Evolutionary conservation across 345 rosid genomes (phyloP).

Genomic region (Gossypium mustelinum): DNA sequence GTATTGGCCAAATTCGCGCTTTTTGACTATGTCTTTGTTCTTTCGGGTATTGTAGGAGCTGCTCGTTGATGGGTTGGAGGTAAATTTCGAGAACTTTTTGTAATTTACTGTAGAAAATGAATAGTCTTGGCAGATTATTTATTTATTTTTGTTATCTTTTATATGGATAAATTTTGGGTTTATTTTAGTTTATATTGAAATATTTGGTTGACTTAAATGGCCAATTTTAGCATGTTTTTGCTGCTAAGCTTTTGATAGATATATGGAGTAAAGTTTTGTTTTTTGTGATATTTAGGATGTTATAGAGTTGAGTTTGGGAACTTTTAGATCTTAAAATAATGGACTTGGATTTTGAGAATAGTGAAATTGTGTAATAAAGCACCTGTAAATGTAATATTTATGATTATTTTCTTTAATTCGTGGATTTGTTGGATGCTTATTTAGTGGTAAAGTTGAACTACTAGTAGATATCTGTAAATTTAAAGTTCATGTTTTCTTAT

Average conservation of each 20-base stretch:
- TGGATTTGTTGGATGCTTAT: too few species aligned
- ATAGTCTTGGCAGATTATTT: not conserved
- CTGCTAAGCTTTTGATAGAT: not conserved
- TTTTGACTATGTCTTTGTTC: not conserved
- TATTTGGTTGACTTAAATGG: not conserved
- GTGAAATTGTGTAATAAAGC: too few species aligned
- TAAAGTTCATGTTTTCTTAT: too few species aligned
- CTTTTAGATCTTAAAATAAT: not conserved
- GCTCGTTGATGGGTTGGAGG: conserved; percentile 14
- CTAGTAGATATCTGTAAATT: too few species aligned
- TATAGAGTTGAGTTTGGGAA: too few species aligned
- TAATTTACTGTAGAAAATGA: not conserved
- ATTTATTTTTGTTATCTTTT: not conserved
- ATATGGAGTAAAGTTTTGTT: not conserved
- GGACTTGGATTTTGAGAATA: too few species aligned
- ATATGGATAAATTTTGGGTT: not conserved
- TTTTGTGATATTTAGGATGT: too few species aligned
- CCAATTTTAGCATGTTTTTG: not conserved
- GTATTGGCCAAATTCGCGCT: conserved; percentile 7
- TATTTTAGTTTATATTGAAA: not conserved
- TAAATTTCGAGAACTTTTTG: not conserved
- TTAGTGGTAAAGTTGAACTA: too few species aligned
- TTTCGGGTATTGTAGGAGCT: conserved; percentile 8
- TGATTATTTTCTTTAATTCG: too few species aligned
- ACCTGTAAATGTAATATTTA: too few species aligned